Evolutionary conservation across 129 eudicot genomes (phyloP).

Genomic region (Ambrosia trifida): DNA sequence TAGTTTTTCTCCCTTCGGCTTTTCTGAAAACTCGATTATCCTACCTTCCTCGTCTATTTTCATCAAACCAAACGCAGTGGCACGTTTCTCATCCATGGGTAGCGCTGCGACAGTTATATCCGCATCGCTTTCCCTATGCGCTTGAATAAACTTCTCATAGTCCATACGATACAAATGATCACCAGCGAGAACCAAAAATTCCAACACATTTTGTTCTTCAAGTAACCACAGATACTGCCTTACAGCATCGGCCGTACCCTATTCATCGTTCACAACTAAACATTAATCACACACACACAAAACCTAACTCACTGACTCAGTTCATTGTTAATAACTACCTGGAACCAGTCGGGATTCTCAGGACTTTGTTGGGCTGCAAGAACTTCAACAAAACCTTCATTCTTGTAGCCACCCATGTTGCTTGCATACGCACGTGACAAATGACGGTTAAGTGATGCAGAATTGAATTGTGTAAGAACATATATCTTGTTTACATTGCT

Average conservation of each 20-base stretch:
- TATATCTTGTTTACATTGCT: slow-evolving; percentile 58
- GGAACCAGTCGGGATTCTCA: slow-evolving; percentile 68
- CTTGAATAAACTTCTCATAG: slow-evolving; percentile 40
- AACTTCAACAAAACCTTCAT: slow-evolving; percentile 69
- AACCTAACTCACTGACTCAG: neutral
- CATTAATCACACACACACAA: neutral
- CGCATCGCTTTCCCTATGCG: slow-evolving; percentile 47
- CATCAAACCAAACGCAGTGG: slow-evolving; percentile 45
- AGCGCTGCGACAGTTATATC: slow-evolving; percentile 46
- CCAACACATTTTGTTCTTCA: slow-evolving; percentile 47
- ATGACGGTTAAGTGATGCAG: slow-evolving; percentile 71
- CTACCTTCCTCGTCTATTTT: slow-evolving; percentile 43
- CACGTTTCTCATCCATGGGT: slow-evolving; percentile 48
- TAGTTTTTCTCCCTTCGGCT: slow-evolving; percentile 39
- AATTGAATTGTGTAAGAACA: slow-evolving; percentile 61
- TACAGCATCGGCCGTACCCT: slow-evolving; percentile 55
- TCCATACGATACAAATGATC: slow-evolving; percentile 54
- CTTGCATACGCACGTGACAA: slow-evolving; percentile 60
- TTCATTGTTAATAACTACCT: slow-evolving; percentile 33
- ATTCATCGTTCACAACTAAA: neutral
- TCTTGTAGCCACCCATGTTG: slow-evolving; percentile 62
- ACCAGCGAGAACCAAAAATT: slow-evolving; percentile 46
- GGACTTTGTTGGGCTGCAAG: slow-evolving; percentile 75
- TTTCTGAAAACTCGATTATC: slow-evolving; percentile 42
- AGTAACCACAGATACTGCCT: slow-evolving; percentile 50